Percentiles rank a stretch among this genome's conserved stretches.
These are phyloP conservation scores for Penicillium parvum DNA, from an alignment of 495 filamentous ascomycete genomes.

Conservation along the genomic window DNA sequence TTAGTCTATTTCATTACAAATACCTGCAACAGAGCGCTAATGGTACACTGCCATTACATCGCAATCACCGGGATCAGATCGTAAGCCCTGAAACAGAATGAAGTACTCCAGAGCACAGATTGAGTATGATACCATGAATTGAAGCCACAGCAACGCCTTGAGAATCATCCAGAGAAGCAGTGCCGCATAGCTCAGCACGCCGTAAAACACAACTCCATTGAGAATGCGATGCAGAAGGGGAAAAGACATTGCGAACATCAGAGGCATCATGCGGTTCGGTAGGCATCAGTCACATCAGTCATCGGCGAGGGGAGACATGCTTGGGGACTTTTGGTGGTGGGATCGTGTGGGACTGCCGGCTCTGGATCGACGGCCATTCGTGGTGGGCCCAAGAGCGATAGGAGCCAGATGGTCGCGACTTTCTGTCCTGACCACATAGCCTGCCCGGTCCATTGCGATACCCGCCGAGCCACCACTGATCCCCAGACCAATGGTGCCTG, in stretches of 20 bases:
- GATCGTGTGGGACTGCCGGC: constrained; percentile 44
- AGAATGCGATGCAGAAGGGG: constrained; percentile 19
- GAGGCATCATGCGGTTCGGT: constrained; percentile 15
- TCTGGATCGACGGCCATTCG: constrained; percentile 42
- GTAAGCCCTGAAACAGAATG: constrained; percentile 18
- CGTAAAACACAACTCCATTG: constrained; percentile 16
- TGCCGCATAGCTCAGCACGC: background rate
- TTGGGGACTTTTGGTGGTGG: constrained; percentile 39
- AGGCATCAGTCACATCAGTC: constrained; percentile 31
- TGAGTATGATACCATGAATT: constrained; percentile 26
- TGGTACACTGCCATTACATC: constrained; percentile 26
- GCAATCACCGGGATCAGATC: constrained; percentile 21
- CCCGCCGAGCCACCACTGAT: constrained; percentile 43
- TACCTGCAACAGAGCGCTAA: constrained; percentile 9
- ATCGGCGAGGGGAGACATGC: constrained; percentile 36
- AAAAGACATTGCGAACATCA: constrained; percentile 1
- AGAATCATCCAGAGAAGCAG: constrained; percentile 1
- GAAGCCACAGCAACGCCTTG: constrained; percentile 11
- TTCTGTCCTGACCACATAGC: constrained; percentile 73
- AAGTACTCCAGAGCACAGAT: constrained; percentile 29
- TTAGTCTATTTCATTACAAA: constrained; percentile 28
- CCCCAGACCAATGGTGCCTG: constrained; percentile 46
- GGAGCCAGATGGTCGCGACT: constrained; percentile 67
- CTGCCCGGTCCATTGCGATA: constrained; percentile 65
- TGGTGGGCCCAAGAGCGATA: constrained; percentile 39